Conservation (phyloP, 106 monocot species). For the Apostasia ramifera region DNA sequence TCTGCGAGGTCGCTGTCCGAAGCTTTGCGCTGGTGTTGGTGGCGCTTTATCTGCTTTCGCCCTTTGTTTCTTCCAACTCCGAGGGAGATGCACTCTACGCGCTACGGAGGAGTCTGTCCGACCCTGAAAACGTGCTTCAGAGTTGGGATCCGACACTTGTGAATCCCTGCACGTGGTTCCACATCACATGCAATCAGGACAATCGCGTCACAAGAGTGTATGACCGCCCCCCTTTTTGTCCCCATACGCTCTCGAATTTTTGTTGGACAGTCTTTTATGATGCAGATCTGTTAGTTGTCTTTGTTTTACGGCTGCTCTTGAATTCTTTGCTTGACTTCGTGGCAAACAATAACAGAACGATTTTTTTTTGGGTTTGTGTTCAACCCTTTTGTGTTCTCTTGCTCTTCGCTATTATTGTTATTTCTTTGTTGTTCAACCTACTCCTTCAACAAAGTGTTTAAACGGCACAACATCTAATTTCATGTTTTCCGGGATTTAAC, state of each 20-base stretch:
- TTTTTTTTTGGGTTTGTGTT: too few relatives aligned
- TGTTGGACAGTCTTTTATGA: neutral
- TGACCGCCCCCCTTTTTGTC: neutral
- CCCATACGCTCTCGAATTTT: too few relatives aligned
- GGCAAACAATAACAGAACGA: too few relatives aligned
- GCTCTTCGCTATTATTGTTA: too few relatives aligned
- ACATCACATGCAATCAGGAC: slow-evolving; percentile 88
- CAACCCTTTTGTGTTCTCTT: too few relatives aligned
- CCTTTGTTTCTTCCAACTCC: slow-evolving; percentile 39
- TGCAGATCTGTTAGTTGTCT: neutral
- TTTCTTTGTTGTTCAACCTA: too few relatives aligned
- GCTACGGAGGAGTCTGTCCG: slow-evolving; percentile 49
- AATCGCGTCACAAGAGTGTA: slow-evolving; percentile 85
- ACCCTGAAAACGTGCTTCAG: slow-evolving; percentile 70
- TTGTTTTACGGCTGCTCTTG: neutral
- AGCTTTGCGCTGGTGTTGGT: neutral
- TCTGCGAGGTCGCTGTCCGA: neutral
- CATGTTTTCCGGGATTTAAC: too few relatives aligned
- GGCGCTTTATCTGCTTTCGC: slow-evolving; percentile 1
- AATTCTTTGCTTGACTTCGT: neutral
- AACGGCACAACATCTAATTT: too few relatives aligned
- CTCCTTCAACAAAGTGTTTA: too few relatives aligned
- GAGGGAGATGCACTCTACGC: slow-evolving; percentile 88
- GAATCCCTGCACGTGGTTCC: slow-evolving; percentile 91
- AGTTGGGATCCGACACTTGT: slow-evolving; percentile 98